A percentile compares a stretch with the other conserved stretches of the same genome.
phyloP scores from a whole-genome alignment of 805 yeast species.

The Pichia sporocuriosa region DNA sequence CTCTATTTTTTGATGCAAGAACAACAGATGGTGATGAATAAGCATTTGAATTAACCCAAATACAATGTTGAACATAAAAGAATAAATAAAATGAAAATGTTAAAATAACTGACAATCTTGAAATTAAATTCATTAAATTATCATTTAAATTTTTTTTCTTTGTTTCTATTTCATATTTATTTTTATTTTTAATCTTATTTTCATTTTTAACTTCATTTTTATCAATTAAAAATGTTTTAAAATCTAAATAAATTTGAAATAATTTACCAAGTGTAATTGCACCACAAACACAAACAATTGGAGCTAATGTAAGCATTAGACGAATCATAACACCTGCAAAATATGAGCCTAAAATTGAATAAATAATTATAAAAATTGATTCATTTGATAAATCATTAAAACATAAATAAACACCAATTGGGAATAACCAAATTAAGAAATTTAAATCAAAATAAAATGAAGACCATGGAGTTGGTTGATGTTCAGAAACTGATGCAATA shows the following conservation, averaged over 20 bases:
- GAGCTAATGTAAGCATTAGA: conserved; percentile 93
- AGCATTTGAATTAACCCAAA: conserved; percentile 94
- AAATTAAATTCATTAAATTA: conserved; percentile 25
- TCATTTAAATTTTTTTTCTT: conserved; percentile 26
- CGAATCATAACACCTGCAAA: conserved; percentile 99
- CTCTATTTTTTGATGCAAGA: conserved; percentile 72
- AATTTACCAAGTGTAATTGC: conserved; percentile 83
- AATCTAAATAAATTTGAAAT: conserved; percentile 73
- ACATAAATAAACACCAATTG: conserved; percentile 89
- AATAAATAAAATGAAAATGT: conserved; percentile 69
- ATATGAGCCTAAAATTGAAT: conserved; percentile 89
- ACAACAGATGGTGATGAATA: conserved; percentile 98
- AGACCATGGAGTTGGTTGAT: conserved; percentile 99
- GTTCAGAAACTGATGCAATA: conserved; percentile 97
- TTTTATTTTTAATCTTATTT: too few relatives aligned
- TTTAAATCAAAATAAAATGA: conserved; percentile 92
- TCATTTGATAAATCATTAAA: conserved; percentile 88
- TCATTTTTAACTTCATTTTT: conserved; percentile 16
- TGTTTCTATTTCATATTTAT: conserved; percentile 16
- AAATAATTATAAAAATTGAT: conserved; percentile 87
- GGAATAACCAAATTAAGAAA: conserved; percentile 95
- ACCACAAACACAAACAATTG: conserved; percentile 88
- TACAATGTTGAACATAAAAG: conserved; percentile 87
- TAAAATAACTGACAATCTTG: conserved; percentile 56
- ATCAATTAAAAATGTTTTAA: conserved; percentile 28